Conservation (phyloP, 2,329 filamentous ascomycete species). For the Beauveria bassiana region DNA sequence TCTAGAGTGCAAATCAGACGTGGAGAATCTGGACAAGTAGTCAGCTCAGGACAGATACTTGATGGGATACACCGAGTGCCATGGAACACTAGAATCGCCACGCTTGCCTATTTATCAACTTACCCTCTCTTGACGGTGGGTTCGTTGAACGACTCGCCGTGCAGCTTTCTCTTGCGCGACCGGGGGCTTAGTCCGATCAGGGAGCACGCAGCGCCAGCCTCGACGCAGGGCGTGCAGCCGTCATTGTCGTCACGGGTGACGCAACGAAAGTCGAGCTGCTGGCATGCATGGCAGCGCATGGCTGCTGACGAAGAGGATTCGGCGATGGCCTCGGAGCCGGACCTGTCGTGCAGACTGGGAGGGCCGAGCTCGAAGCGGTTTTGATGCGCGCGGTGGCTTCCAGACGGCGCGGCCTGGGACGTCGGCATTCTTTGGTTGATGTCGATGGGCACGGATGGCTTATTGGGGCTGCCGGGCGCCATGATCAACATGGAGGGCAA, state of each 20-base stretch:
- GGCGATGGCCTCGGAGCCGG: not conserved
- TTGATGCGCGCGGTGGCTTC: not conserved
- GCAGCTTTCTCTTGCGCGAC: slow-evolving; percentile 72
- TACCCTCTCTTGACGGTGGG: slow-evolving; percentile 63
- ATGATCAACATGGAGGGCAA: slow-evolving; percentile 7
- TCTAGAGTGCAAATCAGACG: slow-evolving; percentile 33
- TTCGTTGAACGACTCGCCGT: slow-evolving; percentile 54
- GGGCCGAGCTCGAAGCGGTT: slow-evolving; percentile 37
- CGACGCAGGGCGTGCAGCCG: slow-evolving; percentile 38
- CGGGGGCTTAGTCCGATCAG: slow-evolving; percentile 47
- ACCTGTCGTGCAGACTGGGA: slow-evolving; percentile 38
- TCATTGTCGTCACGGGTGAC: slow-evolving; percentile 68
- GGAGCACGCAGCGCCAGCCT: slow-evolving; percentile 8
- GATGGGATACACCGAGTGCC: not conserved
- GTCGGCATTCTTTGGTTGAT: not conserved
- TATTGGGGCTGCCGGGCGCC: not conserved
- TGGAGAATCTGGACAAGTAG: slow-evolving; percentile 12
- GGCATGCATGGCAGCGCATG: slow-evolving; percentile 65
- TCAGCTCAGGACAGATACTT: not conserved
- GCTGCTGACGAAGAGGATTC: slow-evolving; percentile 28
- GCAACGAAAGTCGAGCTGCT: slow-evolving; percentile 66
- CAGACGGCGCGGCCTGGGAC: not conserved
- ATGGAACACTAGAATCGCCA: not conserved
- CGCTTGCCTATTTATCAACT: slow-evolving; percentile 23
- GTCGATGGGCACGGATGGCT: slow-evolving; percentile 1